phyloP scores from a whole-genome alignment of 495 filamentous ascomycete genomes.

The Pyronema omphalodes region DNA sequence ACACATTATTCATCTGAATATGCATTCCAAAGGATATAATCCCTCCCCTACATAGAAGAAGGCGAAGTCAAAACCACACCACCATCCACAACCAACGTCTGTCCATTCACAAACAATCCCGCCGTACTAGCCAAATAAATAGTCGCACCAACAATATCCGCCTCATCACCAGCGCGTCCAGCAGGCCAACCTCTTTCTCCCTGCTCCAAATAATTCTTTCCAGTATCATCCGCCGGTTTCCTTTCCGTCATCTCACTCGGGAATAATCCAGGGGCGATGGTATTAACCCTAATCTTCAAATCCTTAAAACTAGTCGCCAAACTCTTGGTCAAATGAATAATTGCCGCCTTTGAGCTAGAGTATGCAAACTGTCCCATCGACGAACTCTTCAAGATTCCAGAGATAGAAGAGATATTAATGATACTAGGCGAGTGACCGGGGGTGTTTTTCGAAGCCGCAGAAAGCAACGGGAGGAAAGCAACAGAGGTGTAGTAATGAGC shows the following conservation, averaged over 20 bases:
- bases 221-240: constrained; percentile 29
- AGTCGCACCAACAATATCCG: constrained; percentile 36
- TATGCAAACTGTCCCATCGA: constrained; percentile 33
- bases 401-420: constrained; percentile 33
- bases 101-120: constrained; percentile 35
- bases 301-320: constrained; percentile 25
- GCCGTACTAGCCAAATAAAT: constrained; percentile 33
- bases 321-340: constrained; percentile 33
- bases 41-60: no score
- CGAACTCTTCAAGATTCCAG: constrained; percentile 33
- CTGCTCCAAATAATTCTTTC: constrained; percentile 24
- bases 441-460: constrained; percentile 26
- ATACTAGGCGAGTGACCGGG: constrained; percentile 30
- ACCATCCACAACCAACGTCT: constrained; percentile 35
- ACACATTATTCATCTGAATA: no score
- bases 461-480: constrained; percentile 37
- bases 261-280: constrained; percentile 26
- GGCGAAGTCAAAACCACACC: constrained; percentile 17
- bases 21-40: no score
- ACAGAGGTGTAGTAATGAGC: constrained; percentile 33
- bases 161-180: constrained; percentile 29
- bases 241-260: constrained; percentile 37
- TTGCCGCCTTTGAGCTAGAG: constrained; percentile 32
- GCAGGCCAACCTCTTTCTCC: neutral
- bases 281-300: constrained; percentile 28